phyloP scores from a whole-genome alignment of 2,329 filamentous ascomycete genomes.

The Tolypocladium guangdongense region DNA sequence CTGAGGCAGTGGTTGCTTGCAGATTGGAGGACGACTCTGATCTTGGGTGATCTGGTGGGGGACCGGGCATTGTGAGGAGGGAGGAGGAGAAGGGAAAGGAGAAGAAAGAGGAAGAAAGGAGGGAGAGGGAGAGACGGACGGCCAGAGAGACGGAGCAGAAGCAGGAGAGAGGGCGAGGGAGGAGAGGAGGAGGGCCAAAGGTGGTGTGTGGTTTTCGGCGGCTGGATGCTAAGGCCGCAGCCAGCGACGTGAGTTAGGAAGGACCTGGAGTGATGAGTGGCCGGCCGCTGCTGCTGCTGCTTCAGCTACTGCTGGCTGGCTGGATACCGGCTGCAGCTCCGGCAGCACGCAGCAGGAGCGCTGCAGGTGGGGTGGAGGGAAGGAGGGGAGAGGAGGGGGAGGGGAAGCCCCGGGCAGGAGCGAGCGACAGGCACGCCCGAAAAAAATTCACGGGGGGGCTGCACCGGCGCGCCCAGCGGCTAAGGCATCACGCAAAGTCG shows the following conservation, averaged over 20 bases:
- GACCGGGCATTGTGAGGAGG: slow-evolving; percentile 22
- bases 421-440: not conserved
- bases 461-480: not conserved
- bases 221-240: not conserved
- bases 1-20: slow-evolving; percentile 15
- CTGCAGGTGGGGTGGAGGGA: not conserved
- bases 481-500: not conserved
- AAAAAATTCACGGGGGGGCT: no score
- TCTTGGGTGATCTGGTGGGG: slow-evolving; percentile 13
- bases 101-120: slow-evolving; percentile 9
- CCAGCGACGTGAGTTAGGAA: not conserved
- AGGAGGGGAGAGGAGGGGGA: not conserved
- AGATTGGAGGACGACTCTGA: slow-evolving; percentile 9
- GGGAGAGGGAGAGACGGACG: slow-evolving; percentile 15
- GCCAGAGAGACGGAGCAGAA: not conserved
- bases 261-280: not conserved
- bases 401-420: not conserved
- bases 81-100: slow-evolving; percentile 14
- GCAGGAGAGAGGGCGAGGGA: slow-evolving; percentile 12
- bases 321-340: not conserved
- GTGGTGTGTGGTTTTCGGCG: slow-evolving; percentile 1
- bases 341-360: not conserved
- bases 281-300: not conserved
- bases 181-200: slow-evolving; percentile 11
- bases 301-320: not conserved